Percentiles rank a stretch among this genome's conserved stretches.
Conservation (phyloP, 2,329 filamentous ascomycete genomes). For the Arthrinium puccinioides region DNA sequence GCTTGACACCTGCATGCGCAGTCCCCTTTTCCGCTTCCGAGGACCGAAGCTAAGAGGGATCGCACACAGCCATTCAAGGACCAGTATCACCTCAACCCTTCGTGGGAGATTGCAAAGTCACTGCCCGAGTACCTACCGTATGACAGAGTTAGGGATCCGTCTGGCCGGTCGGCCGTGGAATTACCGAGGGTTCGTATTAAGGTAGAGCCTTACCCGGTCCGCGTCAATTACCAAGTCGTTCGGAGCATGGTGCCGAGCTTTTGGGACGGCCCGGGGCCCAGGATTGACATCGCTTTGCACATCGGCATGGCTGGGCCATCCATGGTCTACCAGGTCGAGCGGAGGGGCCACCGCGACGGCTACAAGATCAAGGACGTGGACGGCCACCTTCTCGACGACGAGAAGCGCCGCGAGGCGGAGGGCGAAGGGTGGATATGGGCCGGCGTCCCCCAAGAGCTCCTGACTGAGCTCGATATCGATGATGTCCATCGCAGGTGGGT, state of each 20-base stretch:
- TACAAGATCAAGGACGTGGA: slow-evolving; percentile 69
- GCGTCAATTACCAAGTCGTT: slow-evolving; percentile 64
- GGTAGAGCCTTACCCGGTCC: slow-evolving; percentile 58
- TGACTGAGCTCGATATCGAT: slow-evolving; percentile 49
- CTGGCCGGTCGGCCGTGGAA: slow-evolving; percentile 6
- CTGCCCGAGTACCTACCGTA: slow-evolving; percentile 60
- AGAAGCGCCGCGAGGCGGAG: slow-evolving; percentile 22
- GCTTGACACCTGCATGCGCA: background rate
- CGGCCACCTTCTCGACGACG: slow-evolving; percentile 47
- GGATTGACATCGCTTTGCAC: slow-evolving; percentile 60
- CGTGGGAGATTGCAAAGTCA: slow-evolving; percentile 66
- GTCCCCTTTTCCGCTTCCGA: no score
- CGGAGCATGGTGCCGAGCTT: slow-evolving; percentile 56
- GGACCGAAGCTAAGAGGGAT: background rate
- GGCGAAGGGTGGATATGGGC: slow-evolving; percentile 45
- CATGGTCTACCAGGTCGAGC: slow-evolving; percentile 63
- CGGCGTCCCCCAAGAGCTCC: slow-evolving; percentile 46
- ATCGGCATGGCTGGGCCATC: slow-evolving; percentile 69
- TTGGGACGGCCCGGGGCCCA: slow-evolving; percentile 36
- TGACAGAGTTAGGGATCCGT: slow-evolving; percentile 32
- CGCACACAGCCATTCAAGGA: slow-evolving; percentile 61
- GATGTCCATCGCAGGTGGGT: slow-evolving; percentile 52
- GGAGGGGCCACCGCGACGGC: slow-evolving; percentile 61
- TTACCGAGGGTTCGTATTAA: slow-evolving; percentile 52
- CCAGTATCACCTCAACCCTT: slow-evolving; percentile 69